Evolutionary conservation across 805 yeast genomes (phyloP).

Genomic region (Pichia cephalocereana): DNA sequence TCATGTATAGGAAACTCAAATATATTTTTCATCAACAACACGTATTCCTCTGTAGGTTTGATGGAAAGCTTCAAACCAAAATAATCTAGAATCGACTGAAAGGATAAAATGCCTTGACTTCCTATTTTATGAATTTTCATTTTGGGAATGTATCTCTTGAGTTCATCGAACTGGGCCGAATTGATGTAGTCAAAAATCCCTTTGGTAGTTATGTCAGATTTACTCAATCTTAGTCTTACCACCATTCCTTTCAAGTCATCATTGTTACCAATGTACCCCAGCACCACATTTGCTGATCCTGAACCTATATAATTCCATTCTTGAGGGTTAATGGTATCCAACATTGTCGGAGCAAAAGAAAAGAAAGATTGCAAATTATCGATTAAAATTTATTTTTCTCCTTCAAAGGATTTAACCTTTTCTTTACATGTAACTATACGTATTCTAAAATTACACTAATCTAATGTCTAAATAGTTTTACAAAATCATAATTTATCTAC

Average conservation of each 20-base stretch:
- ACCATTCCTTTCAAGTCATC: constrained; percentile 28
- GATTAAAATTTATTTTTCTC: too few relatives aligned
- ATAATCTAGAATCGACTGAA: background rate
- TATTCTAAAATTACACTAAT: too few relatives aligned
- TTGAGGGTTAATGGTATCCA: background rate
- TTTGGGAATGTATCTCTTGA: constrained; percentile 13
- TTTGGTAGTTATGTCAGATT: constrained; percentile 29
- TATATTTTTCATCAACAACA: constrained; percentile 21
- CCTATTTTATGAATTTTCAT: background rate
- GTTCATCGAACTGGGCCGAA: constrained; percentile 3
- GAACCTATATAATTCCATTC: constrained; percentile 35
- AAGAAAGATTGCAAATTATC: too few relatives aligned
- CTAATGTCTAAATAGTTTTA: background rate
- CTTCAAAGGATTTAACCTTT: too few relatives aligned
- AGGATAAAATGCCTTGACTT: background rate
- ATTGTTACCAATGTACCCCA: constrained; percentile 30
- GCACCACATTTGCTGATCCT: constrained; percentile 43
- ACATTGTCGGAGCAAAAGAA: background rate
- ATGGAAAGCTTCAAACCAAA: constrained; percentile 1
- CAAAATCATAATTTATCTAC: constrained; percentile 5
- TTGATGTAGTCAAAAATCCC: constrained; percentile 35
- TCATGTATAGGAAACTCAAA: constrained; percentile 1
- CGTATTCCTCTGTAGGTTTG: constrained; percentile 14
- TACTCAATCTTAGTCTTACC: constrained; percentile 28
- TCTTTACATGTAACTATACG: too few relatives aligned